Conservation (phyloP, 371 early-diverging fungal species). For the Mucor mucedo region DNA sequence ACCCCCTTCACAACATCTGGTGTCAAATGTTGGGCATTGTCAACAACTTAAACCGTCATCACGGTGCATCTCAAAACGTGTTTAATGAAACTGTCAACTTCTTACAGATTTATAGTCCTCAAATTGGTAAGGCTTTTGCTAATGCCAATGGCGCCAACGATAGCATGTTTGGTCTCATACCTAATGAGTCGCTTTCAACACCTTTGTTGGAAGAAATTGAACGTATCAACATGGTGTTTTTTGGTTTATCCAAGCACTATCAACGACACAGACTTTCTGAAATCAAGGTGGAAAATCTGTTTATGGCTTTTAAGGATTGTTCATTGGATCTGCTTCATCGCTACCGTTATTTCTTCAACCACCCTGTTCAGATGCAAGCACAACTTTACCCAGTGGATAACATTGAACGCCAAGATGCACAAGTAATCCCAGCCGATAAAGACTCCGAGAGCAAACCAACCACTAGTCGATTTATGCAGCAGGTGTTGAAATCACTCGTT, state of each 20-base stretch:
- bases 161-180: conserved; percentile 30
- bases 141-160: conserved; percentile 36
- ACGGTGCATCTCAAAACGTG: conserved; percentile 22
- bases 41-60: conserved; percentile 31
- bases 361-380: conserved; percentile 51
- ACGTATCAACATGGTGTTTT: conserved; percentile 42
- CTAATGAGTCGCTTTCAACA: conserved; percentile 42
- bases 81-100: conserved; percentile 30
- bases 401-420: conserved; percentile 35
- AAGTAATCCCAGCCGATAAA: not conserved
- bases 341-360: conserved; percentile 48
- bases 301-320: conserved; percentile 42
- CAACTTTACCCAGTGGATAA: conserved; percentile 46
- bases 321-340: conserved; percentile 40
- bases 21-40: conserved; percentile 45
- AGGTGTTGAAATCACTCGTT: conserved; percentile 4
- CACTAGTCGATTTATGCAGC: conserved; percentile 21
- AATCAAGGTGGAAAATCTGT: conserved; percentile 29
- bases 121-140: conserved; percentile 40
- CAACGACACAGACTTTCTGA: conserved; percentile 12
- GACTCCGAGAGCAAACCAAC: not conserved
- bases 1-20: conserved; percentile 49
- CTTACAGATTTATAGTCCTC: conserved; percentile 46
- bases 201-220: conserved; percentile 48
- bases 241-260: conserved; percentile 31